A percentile compares a stretch with the other conserved stretches of the same genome.
Evolutionary conservation across 306 rosid genomes (phyloP).

Genomic region (Castanea crenata): DNA sequence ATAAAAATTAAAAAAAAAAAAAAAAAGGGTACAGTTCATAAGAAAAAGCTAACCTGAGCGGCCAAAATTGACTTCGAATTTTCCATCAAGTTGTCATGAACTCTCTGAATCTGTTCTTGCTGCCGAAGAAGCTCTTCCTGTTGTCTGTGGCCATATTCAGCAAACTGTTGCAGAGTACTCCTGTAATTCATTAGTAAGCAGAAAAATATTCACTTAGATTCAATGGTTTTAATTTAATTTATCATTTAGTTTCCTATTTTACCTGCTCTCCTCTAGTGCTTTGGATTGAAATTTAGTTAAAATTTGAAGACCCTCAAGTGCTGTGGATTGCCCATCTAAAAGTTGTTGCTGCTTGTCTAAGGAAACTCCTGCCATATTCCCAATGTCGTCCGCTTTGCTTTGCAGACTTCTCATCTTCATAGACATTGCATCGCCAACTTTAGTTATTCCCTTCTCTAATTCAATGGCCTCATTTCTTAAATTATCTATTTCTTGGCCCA

Average conservation of each 20-base stretch:
- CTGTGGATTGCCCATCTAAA: conserved; percentile 68
- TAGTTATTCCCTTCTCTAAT: conserved; percentile 55
- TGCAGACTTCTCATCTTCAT: conserved; percentile 53
- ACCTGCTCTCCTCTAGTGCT: conserved; percentile 89
- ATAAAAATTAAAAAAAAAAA: too few species aligned
- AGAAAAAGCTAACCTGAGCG: conserved; percentile 55
- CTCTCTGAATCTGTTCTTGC: conserved; percentile 53
- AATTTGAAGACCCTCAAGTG: conserved; percentile 53
- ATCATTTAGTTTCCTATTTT: background rate
- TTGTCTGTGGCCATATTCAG: conserved; percentile 63
- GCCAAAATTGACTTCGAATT: conserved; percentile 63
- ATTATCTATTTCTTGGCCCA: conserved; percentile 55
- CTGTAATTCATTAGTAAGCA: conserved; percentile 30
- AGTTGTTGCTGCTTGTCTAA: conserved; percentile 74
- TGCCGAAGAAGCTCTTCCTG: conserved; percentile 65
- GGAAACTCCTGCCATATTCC: conserved; percentile 64
- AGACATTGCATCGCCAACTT: conserved; percentile 68
- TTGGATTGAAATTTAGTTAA: conserved; percentile 61
- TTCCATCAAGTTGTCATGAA: conserved; percentile 72
- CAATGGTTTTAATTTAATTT: background rate
- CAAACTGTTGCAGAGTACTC: conserved; percentile 47
- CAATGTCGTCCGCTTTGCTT: conserved; percentile 71
- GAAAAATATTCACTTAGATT: background rate
- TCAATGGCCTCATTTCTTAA: conserved; percentile 56
- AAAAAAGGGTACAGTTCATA: background rate